A percentile compares a stretch with the other conserved stretches of the same genome.
Evolutionary conservation across 2,329 filamentous ascomycete species (phyloP).

Genomic region (Colletotrichum camelliae): DNA sequence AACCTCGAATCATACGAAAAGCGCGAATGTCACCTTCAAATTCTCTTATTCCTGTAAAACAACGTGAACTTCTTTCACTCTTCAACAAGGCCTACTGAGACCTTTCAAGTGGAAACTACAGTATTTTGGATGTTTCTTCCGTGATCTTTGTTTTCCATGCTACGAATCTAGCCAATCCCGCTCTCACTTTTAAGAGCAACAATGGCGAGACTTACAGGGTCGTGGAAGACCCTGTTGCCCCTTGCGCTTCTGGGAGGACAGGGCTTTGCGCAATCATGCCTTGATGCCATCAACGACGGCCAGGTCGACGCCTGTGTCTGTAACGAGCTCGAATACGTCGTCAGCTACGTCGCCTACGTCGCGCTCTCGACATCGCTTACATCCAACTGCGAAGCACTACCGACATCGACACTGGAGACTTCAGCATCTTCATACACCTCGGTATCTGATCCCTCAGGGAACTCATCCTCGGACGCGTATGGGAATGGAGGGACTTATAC

Average conservation of each 20-base stretch:
- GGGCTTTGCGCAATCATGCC: neutral
- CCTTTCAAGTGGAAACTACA: neutral
- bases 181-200: neutral
- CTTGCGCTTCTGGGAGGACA: neutral
- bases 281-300: slow-evolving; percentile 8
- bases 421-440: neutral
- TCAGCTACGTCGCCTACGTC: slow-evolving; percentile 17
- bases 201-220: neutral
- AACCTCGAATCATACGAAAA: neutral
- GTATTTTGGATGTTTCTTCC: neutral
- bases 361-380: slow-evolving; percentile 12
- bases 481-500: neutral
- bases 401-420: neutral
- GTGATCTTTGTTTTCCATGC: neutral
- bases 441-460: neutral
- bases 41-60: neutral
- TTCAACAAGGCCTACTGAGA: neutral
- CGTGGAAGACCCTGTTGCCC: neutral
- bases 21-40: neutral
- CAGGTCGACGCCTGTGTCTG: slow-evolving; percentile 10
- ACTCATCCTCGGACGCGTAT: neutral
- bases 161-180: neutral
- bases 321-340: slow-evolving; percentile 7
- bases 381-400: neutral
- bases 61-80: neutral